A percentile compares a stretch with the other conserved stretches of the same genome.
phyloP scores from a whole-genome alignment of 805 yeast species.

The Candida montana region DNA sequence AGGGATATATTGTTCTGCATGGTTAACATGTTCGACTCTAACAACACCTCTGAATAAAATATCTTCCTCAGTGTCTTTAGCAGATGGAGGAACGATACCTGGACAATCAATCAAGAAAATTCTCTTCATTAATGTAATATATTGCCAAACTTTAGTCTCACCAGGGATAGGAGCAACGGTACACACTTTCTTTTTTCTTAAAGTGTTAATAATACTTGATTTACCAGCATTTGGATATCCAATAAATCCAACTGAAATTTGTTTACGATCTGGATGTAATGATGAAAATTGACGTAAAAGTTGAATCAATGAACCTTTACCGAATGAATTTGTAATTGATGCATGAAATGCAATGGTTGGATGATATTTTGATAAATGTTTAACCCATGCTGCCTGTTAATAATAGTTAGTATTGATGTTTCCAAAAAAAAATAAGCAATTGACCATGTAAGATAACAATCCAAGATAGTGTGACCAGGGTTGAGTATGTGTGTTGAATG shows the following conservation, averaged over 20 bases:
- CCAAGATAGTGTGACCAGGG: too few species aligned
- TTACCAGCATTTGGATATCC: conserved; percentile 99
- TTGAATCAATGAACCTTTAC: conserved; percentile 95
- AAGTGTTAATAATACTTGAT: conserved; percentile 89
- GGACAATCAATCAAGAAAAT: conserved; percentile 97
- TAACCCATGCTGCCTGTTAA: conserved; percentile 95
- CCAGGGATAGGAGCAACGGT: conserved; percentile 98
- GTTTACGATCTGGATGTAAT: conserved; percentile 88
- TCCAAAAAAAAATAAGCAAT: background rate
- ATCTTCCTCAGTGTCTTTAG: conserved; percentile 85
- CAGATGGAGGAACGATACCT: conserved; percentile 95
- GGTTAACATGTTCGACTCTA: conserved; percentile 93
- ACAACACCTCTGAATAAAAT: conserved; percentile 95
- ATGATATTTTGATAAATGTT: conserved; percentile 79
- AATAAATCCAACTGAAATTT: conserved; percentile 93
- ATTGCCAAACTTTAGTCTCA: conserved; percentile 98
- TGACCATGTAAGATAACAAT: too few species aligned
- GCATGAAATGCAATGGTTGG: conserved; percentile 99
- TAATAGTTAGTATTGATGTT: conserved; percentile 18
- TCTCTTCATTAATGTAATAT: conserved; percentile 93
- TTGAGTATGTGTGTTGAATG: background rate
- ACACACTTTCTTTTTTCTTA: conserved; percentile 93
- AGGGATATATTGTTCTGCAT: conserved; percentile 94
- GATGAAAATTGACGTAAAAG: conserved; percentile 88
- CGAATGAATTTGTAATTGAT: conserved; percentile 93